Percentiles rank a stretch among this genome's conserved stretches.
phyloP scores from a whole-genome alignment of 176 grass and related monocot genomes.

The Phragmites australis region DNA sequence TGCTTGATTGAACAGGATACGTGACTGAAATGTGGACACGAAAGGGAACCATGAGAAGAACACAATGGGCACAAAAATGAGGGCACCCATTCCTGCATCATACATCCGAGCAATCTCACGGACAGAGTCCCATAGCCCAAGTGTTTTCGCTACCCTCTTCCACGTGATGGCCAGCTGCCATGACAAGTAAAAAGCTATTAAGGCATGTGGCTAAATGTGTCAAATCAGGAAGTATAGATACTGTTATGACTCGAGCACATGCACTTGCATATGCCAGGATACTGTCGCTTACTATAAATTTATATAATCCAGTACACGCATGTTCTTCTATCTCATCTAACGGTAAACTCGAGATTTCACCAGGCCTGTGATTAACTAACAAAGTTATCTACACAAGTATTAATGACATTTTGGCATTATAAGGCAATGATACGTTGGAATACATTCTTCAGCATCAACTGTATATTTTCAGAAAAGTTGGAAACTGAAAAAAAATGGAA shows the following conservation, averaged over 20 bases:
- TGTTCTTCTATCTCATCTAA: too few relatives aligned
- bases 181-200: conserved; percentile 26
- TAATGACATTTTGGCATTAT: not conserved
- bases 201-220: not conserved
- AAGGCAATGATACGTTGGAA: not conserved
- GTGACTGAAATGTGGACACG: conserved; percentile 92
- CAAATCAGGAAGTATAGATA: not conserved
- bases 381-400: not conserved
- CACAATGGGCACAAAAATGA: conserved; percentile 85
- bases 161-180: conserved; percentile 73
- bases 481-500: not conserved
- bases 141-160: conserved; percentile 37
- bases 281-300: too few relatives aligned
- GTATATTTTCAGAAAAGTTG: not conserved
- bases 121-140: conserved; percentile 71
- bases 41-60: conserved; percentile 98
- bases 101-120: conserved; percentile 92
- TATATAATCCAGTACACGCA: too few relatives aligned
- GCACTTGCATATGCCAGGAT: not conserved
- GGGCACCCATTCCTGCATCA: conserved; percentile 78
- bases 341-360: too few relatives aligned
- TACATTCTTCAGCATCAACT: not conserved
- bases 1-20: conserved; percentile 87
- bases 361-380: too few relatives aligned
- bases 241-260: not conserved